Conservation (phyloP, 2,329 filamentous ascomycete genomes). For the Ceratocystiopsis minuta region DNA sequence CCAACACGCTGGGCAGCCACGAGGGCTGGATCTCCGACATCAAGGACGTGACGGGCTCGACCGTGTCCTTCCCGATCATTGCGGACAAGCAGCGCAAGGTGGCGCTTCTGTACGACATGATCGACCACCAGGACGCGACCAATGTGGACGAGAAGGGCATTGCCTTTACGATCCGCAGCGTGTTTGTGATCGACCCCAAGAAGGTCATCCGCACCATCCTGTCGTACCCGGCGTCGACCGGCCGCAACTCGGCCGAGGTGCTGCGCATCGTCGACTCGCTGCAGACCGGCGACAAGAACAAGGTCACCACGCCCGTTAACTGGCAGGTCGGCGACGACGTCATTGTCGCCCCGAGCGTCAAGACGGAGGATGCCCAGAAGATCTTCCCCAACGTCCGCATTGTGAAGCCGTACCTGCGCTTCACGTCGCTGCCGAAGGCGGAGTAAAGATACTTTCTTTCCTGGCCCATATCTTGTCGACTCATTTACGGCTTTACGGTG, state of each 20-base stretch:
- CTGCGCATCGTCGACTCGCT: constrained; percentile 64
- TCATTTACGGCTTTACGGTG: too few relatives aligned
- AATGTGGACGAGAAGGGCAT: constrained; percentile 70
- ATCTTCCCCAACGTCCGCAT: constrained; percentile 64
- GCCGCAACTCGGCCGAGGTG: constrained; percentile 65
- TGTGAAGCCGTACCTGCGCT: constrained; percentile 58
- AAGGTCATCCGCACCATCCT: constrained; percentile 90
- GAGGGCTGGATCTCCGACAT: constrained; percentile 84
- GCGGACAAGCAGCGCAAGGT: constrained; percentile 64
- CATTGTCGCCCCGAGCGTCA: constrained; percentile 71
- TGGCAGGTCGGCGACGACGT: constrained; percentile 82
- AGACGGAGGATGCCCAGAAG: constrained; percentile 69
- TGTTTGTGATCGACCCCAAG: constrained; percentile 85
- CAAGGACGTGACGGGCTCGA: constrained; percentile 54
- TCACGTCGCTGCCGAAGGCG: constrained; percentile 44
- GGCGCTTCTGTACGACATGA: constrained; percentile 63
- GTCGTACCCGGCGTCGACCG: constrained; percentile 80
- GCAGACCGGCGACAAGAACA: constrained; percentile 74
- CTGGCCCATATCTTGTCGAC: background rate
- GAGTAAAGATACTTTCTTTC: background rate
- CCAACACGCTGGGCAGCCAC: constrained; percentile 73
- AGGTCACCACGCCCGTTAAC: constrained; percentile 76
- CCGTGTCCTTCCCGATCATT: constrained; percentile 62
- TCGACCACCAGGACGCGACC: constrained; percentile 65
- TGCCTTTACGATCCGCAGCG: constrained; percentile 84